Evolutionary conservation across 2,329 filamentous ascomycete genomes (phyloP).

Genomic region (Xylaria sp.): DNA sequence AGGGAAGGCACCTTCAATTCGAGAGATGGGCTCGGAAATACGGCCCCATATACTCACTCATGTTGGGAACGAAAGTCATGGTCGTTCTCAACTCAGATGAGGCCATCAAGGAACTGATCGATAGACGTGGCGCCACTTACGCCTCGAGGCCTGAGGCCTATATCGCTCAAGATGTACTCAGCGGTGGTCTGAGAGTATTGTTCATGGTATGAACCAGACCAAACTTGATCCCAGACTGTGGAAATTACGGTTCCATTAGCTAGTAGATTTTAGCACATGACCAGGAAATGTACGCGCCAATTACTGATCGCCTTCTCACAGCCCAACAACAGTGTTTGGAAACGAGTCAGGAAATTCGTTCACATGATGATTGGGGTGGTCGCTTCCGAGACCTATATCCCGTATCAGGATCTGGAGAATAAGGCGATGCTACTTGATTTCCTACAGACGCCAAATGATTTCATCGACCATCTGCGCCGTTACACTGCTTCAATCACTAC

Average conservation of each 20-base stretch:
- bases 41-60: conserved; percentile 61
- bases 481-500: conserved; percentile 60
- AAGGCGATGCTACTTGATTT: conserved; percentile 62
- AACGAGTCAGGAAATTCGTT: conserved; percentile 49
- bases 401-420: conserved; percentile 66
- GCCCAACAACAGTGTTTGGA: conserved; percentile 37
- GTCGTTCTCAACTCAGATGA: conserved; percentile 58
- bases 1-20: conserved; percentile 58
- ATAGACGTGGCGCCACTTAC: conserved; percentile 61
- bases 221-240: too few relatives aligned
- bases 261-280: background rate
- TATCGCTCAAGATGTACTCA: conserved; percentile 47
- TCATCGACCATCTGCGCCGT: conserved; percentile 56
- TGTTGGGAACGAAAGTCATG: conserved; percentile 59
- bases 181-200: conserved; percentile 32
- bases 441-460: conserved; percentile 54
- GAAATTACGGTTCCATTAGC: background rate
- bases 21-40: conserved; percentile 64
- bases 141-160: conserved; percentile 57
- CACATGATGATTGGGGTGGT: conserved; percentile 55
- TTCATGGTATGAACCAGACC: conserved; percentile 32
- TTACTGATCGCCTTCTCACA: background rate
- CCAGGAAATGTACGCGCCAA: too few relatives aligned
- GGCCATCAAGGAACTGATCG: conserved; percentile 62
- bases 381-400: conserved; percentile 58